phyloP scores from a whole-genome alignment of 1,284 basidiomycete genomes.

The Melampsora larici-populina region DNA sequence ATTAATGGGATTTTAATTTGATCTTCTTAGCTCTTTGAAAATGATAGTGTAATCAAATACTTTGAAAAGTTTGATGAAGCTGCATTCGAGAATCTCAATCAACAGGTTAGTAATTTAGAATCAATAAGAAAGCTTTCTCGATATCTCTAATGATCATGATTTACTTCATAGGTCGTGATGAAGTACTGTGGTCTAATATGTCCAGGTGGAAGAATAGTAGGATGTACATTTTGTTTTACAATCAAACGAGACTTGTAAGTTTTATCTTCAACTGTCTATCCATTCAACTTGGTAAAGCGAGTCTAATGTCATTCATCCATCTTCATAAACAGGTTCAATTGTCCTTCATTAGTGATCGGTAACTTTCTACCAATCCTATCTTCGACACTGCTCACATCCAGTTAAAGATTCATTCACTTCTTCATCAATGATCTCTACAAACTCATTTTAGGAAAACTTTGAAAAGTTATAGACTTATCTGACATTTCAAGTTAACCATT shows the following conservation, averaged over 20 bases:
- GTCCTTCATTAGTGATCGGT: conserved; percentile 47
- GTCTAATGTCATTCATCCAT: neutral
- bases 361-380: conserved; percentile 47
- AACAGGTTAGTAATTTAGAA: neutral
- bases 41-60: conserved; percentile 30
- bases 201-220: conserved; percentile 73
- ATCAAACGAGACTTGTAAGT: conserved; percentile 86
- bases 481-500: no score
- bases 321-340: conserved; percentile 36
- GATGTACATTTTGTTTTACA: conserved; percentile 86
- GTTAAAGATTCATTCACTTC: no score
- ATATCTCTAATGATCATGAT: neutral
- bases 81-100: neutral
- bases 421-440: no score
- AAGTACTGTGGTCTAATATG: conserved; percentile 82
- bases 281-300: neutral
- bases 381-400: neutral
- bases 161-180: conserved; percentile 70
- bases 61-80: conserved; percentile 9
- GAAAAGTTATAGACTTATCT: no score
- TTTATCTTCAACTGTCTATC: neutral
- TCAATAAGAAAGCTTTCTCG: neutral
- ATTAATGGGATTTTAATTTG: neutral
- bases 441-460: no score
- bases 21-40: conserved; percentile 21